Evolutionary conservation across 1,139 yeast species (phyloP).

Genomic region (Geotrichum candidum): DNA sequence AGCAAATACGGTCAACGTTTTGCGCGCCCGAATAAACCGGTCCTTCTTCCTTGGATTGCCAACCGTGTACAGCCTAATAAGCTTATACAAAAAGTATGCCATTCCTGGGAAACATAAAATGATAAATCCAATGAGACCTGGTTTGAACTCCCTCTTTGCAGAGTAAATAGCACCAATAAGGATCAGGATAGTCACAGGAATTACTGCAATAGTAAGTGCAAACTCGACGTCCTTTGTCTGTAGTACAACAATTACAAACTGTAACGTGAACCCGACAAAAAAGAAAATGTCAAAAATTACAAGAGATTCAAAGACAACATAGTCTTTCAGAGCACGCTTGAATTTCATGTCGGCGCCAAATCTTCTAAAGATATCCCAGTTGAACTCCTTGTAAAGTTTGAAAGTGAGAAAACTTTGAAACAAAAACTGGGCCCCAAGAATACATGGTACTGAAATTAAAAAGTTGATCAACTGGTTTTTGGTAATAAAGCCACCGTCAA

Average conservation of each 20-base stretch:
- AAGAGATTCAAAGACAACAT: constrained; percentile 38
- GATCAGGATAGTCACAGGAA: constrained; percentile 44
- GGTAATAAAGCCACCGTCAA: not conserved
- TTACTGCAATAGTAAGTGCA: constrained; percentile 45
- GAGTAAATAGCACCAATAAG: constrained; percentile 40
- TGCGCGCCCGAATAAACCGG: constrained; percentile 44
- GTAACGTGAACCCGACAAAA: constrained; percentile 50
- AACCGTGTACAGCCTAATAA: constrained; percentile 45
- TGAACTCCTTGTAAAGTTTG: constrained; percentile 40
- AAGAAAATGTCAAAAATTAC: constrained; percentile 46
- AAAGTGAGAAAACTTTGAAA: constrained; percentile 36
- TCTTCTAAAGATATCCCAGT: constrained; percentile 47
- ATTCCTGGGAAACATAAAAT: constrained; percentile 40
- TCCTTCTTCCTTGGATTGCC: constrained; percentile 19
- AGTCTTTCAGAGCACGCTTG: constrained; percentile 40
- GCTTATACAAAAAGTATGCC: constrained; percentile 48
- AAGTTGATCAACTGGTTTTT: constrained; percentile 4
- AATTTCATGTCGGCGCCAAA: constrained; percentile 46
- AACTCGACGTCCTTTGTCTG: constrained; percentile 43
- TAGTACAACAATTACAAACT: constrained; percentile 47
- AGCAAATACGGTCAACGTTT: constrained; percentile 46
- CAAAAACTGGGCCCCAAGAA: constrained; percentile 40
- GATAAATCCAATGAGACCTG: constrained; percentile 35
- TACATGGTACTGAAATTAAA: constrained; percentile 44
- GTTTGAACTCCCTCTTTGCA: constrained; percentile 38